phyloP scores from a whole-genome alignment of 2,329 filamentous ascomycete genomes.

The Neopestalotiopsis sp. region DNA sequence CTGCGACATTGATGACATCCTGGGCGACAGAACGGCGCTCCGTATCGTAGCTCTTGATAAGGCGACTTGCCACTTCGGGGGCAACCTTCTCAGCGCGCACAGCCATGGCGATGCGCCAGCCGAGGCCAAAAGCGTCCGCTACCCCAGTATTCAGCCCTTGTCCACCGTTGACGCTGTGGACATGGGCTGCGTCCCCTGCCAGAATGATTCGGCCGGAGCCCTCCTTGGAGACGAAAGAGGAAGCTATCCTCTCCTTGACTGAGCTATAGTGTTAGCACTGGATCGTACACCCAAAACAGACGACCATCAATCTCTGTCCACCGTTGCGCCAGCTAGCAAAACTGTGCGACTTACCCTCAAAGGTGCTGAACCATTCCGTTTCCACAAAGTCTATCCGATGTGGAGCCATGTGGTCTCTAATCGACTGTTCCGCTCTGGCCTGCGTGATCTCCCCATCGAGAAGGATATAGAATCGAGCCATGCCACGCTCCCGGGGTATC shows the following conservation, averaged over 20 bases:
- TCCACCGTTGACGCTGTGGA: conserved; percentile 60
- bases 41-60: conserved; percentile 49
- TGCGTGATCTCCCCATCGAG: conserved; percentile 51
- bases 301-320: no score
- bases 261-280: not conserved
- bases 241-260: conserved; percentile 49
- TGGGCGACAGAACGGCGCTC: conserved; percentile 50
- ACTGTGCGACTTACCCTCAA: conserved; percentile 42
- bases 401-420: conserved; percentile 50
- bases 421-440: conserved; percentile 45
- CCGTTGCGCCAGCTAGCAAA: not conserved
- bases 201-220: conserved; percentile 54
- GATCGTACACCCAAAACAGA: not conserved
- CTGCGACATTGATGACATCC: conserved; percentile 52
- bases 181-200: conserved; percentile 63
- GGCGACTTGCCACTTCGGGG: conserved; percentile 27
- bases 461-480: conserved; percentile 53
- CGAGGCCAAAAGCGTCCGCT: conserved; percentile 59
- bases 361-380: conserved; percentile 57
- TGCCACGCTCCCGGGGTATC: conserved; percentile 53
- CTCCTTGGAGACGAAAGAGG: conserved; percentile 43
- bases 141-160: conserved; percentile 66
- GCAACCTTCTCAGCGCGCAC: conserved; percentile 31
- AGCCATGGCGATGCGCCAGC: conserved; percentile 53
- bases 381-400: conserved; percentile 47